phyloP scores from a whole-genome alignment of 1,139 yeast species.

The Debaryomyces subglobosus region DNA sequence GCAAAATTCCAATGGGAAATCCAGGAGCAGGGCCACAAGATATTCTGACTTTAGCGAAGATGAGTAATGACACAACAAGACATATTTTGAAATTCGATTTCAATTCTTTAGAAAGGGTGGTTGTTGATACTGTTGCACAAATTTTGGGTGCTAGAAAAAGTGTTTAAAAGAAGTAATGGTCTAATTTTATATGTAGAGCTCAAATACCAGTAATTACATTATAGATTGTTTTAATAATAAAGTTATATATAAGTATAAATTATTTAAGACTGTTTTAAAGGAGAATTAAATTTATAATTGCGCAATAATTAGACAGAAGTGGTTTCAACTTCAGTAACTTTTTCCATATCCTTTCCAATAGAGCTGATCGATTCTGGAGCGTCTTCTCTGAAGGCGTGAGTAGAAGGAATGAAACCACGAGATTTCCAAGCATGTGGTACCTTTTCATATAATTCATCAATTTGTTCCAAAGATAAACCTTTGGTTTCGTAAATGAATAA shows the following conservation, averaged over 20 bases:
- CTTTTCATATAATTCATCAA: slow-evolving; percentile 46
- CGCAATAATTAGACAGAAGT: slow-evolving; percentile 11
- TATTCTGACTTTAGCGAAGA: slow-evolving; percentile 20
- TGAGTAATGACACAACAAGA: slow-evolving; percentile 30
- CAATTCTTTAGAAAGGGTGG: slow-evolving; percentile 31
- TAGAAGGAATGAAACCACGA: slow-evolving; percentile 31
- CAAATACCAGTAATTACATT: not conserved
- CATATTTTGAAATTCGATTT: slow-evolving; percentile 32
- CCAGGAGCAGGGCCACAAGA: slow-evolving; percentile 21
- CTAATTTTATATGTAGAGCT: not conserved
- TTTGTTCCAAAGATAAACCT: slow-evolving; percentile 75
- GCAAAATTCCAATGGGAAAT: slow-evolving; percentile 30
- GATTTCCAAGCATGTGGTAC: slow-evolving; percentile 41
- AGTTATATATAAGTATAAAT: not conserved
- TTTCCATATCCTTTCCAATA: slow-evolving; percentile 25
- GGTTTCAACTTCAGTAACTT: slow-evolving; percentile 20
- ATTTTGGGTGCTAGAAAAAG: slow-evolving; percentile 22
- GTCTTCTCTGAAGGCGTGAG: slow-evolving; percentile 36
- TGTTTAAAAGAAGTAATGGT: not conserved
- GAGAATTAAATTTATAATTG: not conserved
- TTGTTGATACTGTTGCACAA: slow-evolving; percentile 47
- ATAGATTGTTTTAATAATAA: not conserved
- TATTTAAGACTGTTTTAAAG: not conserved
- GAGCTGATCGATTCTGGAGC: slow-evolving; percentile 17
- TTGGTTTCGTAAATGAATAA: slow-evolving; percentile 74